Evolutionary conservation across 176 grass and related monocot genomes (phyloP), one percentile per base, ranked within the genome.

Genomic region (Cenchrus americanus): DNA sequence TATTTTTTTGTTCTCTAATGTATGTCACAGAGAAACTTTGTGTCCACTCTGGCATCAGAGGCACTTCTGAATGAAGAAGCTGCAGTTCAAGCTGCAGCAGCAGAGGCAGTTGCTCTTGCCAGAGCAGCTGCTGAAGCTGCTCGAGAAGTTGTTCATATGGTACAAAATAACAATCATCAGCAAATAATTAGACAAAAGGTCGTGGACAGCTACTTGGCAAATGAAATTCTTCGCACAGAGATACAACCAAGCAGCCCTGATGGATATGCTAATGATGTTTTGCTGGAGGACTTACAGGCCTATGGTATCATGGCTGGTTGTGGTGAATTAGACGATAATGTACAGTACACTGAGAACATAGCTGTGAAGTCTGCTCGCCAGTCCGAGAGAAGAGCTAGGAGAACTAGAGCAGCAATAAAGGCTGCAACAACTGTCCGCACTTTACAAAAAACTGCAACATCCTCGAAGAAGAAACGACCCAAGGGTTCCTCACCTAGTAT

Each of bases 91-190:
- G 90, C 87, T 27, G 80, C 87, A 19, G 90, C 90, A 15, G 79
- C 87, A 79, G 87, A 92, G 80, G 83, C 80, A 66, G 62, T 92
- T 86, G 80, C 90, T 76, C 90, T 92, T 76, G 90, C 90, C 79
- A 86, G 83, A 89, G 83, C 87, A 66, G 90, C 90, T 71, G 69
- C 81, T 27, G 83, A 92, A 84, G 84, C 79, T 80, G 90, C 80
- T 3, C 76, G 71, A 76, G 87, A 82, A 75, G 87, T 78, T 80
- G 75, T 82, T 84, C 52, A 62, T 22, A 89, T 75, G 60, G 60
- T 83, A 34, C 69, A 73, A 69, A 84, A 81, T 41, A 79, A 71
- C 40, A 64, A 81, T 64, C 40, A 70, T 0, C 72, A 76, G 26
- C 55, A 64, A 8, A 1, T 78, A 17, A 10, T 46, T 54, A 86